Evolutionary conservation across 805 yeast genomes (phyloP).

Genomic region (Candida nitratophila): DNA sequence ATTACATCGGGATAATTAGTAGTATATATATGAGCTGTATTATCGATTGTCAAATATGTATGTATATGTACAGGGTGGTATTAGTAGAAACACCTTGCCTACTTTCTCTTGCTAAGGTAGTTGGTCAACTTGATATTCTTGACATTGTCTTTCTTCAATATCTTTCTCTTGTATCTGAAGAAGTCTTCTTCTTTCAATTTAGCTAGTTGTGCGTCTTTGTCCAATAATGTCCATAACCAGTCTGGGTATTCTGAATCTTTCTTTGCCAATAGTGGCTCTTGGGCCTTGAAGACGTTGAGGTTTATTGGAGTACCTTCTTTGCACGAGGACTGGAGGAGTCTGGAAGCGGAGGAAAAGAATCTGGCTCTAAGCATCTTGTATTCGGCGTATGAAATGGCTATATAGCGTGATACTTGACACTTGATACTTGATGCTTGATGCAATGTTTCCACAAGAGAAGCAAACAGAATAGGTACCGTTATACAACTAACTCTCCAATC

Average conservation of each 20-base stretch:
- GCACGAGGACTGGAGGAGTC: conserved; percentile 39
- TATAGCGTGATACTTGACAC: too few relatives aligned
- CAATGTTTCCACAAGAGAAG: too few relatives aligned
- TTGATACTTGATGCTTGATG: too few relatives aligned
- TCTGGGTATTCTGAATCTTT: conserved; percentile 87
- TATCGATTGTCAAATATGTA: too few relatives aligned
- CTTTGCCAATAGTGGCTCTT: conserved; percentile 83
- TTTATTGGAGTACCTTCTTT: conserved; percentile 67
- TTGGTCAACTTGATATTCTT: conserved; percentile 69
- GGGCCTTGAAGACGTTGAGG: conserved; percentile 66
- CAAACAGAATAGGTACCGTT: too few relatives aligned
- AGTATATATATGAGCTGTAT: too few relatives aligned
- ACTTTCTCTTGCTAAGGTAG: conserved; percentile 54
- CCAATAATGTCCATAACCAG: conserved; percentile 89
- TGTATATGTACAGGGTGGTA: neutral
- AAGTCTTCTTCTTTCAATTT: conserved; percentile 50
- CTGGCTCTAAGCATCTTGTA: neutral
- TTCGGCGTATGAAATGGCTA: too few relatives aligned
- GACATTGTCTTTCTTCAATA: conserved; percentile 62
- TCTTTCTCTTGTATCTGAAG: conserved; percentile 60
- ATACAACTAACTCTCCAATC: too few relatives aligned
- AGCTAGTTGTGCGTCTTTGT: conserved; percentile 51
- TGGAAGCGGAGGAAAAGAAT: conserved; percentile 5
- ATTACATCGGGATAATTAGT: too few relatives aligned
- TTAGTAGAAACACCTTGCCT: neutral